Evolutionary conservation across 2,329 filamentous ascomycete species (phyloP).

Genomic region (Sphaerulina vaccinii): DNA sequence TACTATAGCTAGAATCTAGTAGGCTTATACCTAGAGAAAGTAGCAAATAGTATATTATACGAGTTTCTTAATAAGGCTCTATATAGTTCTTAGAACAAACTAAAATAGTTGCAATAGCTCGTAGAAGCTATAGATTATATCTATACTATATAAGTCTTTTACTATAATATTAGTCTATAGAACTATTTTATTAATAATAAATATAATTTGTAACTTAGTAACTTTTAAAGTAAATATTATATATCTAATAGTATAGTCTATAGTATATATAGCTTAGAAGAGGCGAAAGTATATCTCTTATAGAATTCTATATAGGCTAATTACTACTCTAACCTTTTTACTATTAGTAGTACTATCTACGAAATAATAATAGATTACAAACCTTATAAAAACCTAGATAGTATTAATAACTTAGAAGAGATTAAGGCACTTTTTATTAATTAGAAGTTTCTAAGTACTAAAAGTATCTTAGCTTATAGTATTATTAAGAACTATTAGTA

Average conservation of each 20-base stretch:
- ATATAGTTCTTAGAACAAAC: slow-evolving; percentile 9
- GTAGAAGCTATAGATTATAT: slow-evolving; percentile 5
- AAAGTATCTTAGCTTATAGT: slow-evolving; percentile 11
- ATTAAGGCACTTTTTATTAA: slow-evolving; percentile 15
- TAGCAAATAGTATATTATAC: slow-evolving; percentile 15
- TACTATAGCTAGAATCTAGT: slow-evolving; percentile 11
- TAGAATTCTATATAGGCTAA: slow-evolving; percentile 6
- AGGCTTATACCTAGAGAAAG: slow-evolving; percentile 13
- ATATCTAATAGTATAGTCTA: slow-evolving; percentile 8
- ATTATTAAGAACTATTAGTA: slow-evolving; percentile 16
- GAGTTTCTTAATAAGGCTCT: slow-evolving; percentile 10
- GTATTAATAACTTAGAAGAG: slow-evolving; percentile 19
- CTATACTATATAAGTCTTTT: slow-evolving; percentile 12
- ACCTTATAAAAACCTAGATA: slow-evolving; percentile 19
- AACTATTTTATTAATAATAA: slow-evolving; percentile 16
- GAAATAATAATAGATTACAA: slow-evolving; percentile 18
- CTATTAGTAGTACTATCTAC: slow-evolving; percentile 20
- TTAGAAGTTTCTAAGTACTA: slow-evolving; percentile 11
- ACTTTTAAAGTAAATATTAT: slow-evolving; percentile 12
- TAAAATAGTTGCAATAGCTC: slow-evolving; percentile 16
- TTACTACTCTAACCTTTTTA: slow-evolving; percentile 17
- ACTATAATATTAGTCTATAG: slow-evolving; percentile 13
- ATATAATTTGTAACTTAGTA: slow-evolving; percentile 16
- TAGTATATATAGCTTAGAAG: slow-evolving; percentile 13
- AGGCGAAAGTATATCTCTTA: slow-evolving; percentile 14